These are phyloP conservation scores for Fusarium pseudocircinatum DNA, from an alignment of 2,329 filamentous ascomycete species.

Conservation along the genomic window DNA sequence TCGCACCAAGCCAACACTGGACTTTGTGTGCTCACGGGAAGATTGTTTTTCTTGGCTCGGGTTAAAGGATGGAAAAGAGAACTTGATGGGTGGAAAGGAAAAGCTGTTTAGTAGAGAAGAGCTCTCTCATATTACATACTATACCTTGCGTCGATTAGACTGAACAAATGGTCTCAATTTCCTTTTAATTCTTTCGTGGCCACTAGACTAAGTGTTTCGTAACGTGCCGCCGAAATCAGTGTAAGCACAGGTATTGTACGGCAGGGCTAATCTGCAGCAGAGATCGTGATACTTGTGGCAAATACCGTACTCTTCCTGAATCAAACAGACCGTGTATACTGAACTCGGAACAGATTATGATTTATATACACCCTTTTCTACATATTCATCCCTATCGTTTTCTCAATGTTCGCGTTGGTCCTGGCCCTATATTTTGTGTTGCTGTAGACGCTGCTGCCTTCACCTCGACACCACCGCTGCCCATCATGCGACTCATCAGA, in stretches of 20 bases:
- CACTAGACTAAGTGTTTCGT: not conserved
- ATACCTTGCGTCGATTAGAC: not conserved
- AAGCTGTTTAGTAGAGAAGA: constrained; percentile 3
- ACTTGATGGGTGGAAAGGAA: constrained; percentile 4
- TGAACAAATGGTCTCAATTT: not conserved
- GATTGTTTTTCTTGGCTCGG: constrained; percentile 14
- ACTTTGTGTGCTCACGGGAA: constrained; percentile 22
- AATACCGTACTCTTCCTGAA: not conserved
- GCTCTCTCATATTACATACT: constrained; percentile 7
- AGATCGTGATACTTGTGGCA: not conserved
- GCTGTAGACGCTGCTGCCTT: constrained; percentile 15
- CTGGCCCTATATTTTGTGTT: constrained; percentile 8
- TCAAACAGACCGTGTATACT: not conserved
- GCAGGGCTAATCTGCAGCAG: not conserved
- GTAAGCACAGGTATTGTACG: no score
- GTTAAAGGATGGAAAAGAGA: constrained; percentile 22
- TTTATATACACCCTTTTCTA: not conserved
- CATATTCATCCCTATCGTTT: constrained; percentile 22
- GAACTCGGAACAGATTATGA: constrained; percentile 1
- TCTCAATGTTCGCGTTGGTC: constrained; percentile 37
- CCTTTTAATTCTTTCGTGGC: not conserved
- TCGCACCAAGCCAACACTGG: constrained; percentile 40
- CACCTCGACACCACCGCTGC: constrained; percentile 27
- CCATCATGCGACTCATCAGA: constrained; percentile 57
- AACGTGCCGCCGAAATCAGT: not conserved